Percentiles rank a stretch among this genome's conserved stretches.
These are phyloP conservation scores for Mycena vitilis DNA, from an alignment of 768 basidiomycete species.

Conservation along the genomic window DNA sequence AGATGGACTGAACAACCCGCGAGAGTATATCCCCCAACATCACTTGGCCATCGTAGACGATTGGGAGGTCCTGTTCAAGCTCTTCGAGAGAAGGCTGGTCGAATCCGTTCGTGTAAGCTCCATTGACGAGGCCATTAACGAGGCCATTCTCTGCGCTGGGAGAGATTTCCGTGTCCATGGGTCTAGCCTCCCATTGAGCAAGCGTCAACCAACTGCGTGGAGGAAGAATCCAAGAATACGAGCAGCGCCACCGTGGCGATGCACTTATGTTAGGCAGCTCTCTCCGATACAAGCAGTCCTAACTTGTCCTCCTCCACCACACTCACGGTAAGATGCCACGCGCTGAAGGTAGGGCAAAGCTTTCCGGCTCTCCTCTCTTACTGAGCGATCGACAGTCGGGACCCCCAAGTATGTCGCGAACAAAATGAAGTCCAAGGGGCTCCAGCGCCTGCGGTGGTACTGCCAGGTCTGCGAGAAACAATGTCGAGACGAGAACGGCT, in stretches of 20 bases:
- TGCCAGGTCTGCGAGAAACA: constrained; percentile 87
- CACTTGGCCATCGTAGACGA: constrained; percentile 79
- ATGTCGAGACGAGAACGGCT: constrained; percentile 71
- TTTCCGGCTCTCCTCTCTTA: background rate
- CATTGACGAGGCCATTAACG: constrained; percentile 47
- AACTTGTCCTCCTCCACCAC: constrained; percentile 2
- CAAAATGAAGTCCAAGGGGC: constrained; percentile 97
- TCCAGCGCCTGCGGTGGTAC: constrained; percentile 97
- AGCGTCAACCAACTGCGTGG: background rate
- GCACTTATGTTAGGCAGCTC: background rate
- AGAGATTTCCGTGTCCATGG: constrained; percentile 25
- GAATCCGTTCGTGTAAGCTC: constrained; percentile 40
- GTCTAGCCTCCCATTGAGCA: constrained; percentile 24
- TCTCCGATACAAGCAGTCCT: background rate
- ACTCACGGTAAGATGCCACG: constrained; percentile 69
- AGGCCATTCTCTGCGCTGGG: constrained; percentile 25
- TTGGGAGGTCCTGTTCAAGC: constrained; percentile 79
- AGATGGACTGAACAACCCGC: constrained; percentile 81
- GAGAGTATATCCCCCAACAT: constrained; percentile 80
- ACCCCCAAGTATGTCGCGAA: constrained; percentile 93
- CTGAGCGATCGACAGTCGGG: constrained; percentile 64
- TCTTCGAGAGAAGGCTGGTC: constrained; percentile 59
- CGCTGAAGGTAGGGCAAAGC: constrained; percentile 55
- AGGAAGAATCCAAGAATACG: background rate
- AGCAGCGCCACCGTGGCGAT: background rate